phyloP scores from a whole-genome alignment of 2,329 filamentous ascomycete species.

The Phaeosphaeriaceae sp. region DNA sequence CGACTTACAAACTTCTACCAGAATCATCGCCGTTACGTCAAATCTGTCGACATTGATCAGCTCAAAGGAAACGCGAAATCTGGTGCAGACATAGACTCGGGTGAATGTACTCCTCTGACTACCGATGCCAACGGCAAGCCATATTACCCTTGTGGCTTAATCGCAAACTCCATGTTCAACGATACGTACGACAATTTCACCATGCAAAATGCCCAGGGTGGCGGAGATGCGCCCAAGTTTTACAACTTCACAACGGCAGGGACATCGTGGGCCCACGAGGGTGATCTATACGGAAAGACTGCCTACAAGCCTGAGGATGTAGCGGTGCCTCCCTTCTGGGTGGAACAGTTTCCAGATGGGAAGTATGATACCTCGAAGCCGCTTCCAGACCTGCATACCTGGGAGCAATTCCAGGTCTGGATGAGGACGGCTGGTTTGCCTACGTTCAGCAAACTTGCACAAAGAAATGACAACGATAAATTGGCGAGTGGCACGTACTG shows the following conservation, averaged over 20 bases:
- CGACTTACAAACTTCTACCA: slow-evolving; percentile 98
- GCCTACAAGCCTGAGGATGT: slow-evolving; percentile 71
- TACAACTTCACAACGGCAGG: slow-evolving; percentile 80
- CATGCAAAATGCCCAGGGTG: slow-evolving; percentile 60
- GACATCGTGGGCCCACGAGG: slow-evolving; percentile 89
- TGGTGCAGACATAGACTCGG: slow-evolving; percentile 66
- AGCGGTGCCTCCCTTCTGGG: slow-evolving; percentile 88
- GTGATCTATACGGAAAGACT: slow-evolving; percentile 75
- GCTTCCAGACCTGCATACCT: slow-evolving; percentile 74
- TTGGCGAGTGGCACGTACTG: slow-evolving; percentile 78
- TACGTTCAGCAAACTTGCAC: slow-evolving; percentile 91
- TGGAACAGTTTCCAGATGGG: slow-evolving; percentile 69
- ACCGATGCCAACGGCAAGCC: slow-evolving; percentile 58
- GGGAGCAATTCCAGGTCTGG: slow-evolving; percentile 95
- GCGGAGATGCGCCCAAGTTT: slow-evolving; percentile 47
- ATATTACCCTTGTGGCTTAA: slow-evolving; percentile 93
- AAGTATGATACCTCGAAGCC: slow-evolving; percentile 67
- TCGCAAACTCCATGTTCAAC: slow-evolving; percentile 97
- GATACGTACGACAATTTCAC: slow-evolving; percentile 79
- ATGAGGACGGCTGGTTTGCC: slow-evolving; percentile 96
- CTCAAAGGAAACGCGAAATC: slow-evolving; percentile 74
- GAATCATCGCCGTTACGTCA: slow-evolving; percentile 95
- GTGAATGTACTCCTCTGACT: slow-evolving; percentile 77
- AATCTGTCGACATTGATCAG: slow-evolving; percentile 84
- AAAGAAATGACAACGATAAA: slow-evolving; percentile 74